Evolutionary conservation across 176 grass and related monocot species (phyloP).

Genomic region (Aegilops longissima): DNA sequence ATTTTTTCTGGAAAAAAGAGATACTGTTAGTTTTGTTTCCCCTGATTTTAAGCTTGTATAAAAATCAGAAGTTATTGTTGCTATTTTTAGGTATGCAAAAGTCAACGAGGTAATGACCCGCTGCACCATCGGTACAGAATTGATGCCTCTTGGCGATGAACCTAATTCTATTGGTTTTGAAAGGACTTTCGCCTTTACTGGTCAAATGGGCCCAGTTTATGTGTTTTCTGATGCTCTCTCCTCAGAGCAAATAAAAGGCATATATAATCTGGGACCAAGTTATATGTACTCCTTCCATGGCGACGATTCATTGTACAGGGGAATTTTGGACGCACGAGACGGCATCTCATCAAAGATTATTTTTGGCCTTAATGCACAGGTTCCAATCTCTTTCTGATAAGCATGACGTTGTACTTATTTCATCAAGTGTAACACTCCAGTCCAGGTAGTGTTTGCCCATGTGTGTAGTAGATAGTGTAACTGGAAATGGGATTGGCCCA

Average conservation of each 20-base stretch:
- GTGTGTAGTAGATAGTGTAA: not conserved
- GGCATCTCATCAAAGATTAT: conserved; percentile 91
- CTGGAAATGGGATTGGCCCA: not conserved
- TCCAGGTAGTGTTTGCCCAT: not conserved
- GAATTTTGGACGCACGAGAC: conserved; percentile 71
- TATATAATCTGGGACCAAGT: conserved; percentile 95
- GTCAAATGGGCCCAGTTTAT: conserved; percentile 98
- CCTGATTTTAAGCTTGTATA: not conserved
- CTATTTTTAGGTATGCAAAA: conserved; percentile 80
- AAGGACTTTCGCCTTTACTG: conserved; percentile 72
- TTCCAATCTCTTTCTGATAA: conserved; percentile 29
- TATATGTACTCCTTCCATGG: conserved; percentile 98
- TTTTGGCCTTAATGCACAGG: conserved; percentile 98
- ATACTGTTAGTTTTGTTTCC: conserved; percentile 13
- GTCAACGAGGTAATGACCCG: conserved; percentile 86
- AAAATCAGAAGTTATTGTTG: conserved; percentile 3
- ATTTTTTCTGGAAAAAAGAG: not conserved
- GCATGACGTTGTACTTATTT: conserved; percentile 28
- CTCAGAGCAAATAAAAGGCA: conserved; percentile 88
- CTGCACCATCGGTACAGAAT: conserved; percentile 79
- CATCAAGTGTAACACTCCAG: conserved; percentile 18
- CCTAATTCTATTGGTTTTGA: conserved; percentile 70
- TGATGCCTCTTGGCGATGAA: conserved; percentile 76
- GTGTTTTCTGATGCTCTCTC: conserved; percentile 84
- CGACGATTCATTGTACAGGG: conserved; percentile 71